Conservation (phyloP, 129 eudicot species). For the Lonicera japonica region DNA sequence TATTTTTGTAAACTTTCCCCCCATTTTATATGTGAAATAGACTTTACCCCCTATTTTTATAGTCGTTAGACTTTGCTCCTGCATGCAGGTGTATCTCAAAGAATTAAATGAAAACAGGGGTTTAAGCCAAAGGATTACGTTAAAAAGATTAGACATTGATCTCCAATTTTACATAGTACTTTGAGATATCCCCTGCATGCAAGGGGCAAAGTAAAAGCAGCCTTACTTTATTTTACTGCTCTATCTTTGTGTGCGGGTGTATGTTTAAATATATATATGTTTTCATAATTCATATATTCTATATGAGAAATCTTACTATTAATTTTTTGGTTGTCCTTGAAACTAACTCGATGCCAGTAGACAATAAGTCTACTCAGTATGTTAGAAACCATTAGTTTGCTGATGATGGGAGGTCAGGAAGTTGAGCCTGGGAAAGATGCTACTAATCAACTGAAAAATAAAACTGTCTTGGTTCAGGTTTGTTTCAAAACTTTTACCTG, state of each 20-base stretch:
- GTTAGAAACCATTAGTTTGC: constrained; percentile 75
- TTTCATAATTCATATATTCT: neutral
- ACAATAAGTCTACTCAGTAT: constrained; percentile 86
- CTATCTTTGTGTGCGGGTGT: neutral
- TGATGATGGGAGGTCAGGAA: constrained; percentile 49
- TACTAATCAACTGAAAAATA: constrained; percentile 55
- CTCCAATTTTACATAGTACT: no score
- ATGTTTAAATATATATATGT: neutral
- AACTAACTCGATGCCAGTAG: constrained; percentile 50
- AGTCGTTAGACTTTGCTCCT: no score
- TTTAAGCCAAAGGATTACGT: no score
- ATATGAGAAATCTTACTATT: constrained; percentile 14
- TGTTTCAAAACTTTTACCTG: constrained; percentile 12
- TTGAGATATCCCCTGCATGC: no score
- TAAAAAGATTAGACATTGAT: no score
- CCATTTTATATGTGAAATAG: no score
- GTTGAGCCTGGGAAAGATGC: constrained; percentile 61
- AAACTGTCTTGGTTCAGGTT: constrained; percentile 92
- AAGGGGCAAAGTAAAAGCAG: no score
- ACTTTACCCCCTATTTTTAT: no score
- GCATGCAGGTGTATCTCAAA: no score
- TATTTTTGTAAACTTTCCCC: no score
- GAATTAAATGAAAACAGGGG: no score
- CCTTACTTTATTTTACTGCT: no score
- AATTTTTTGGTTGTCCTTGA: constrained; percentile 8